Evolutionary conservation across 176 grass and related monocot genomes (phyloP).

Genomic region (Phoenix roebelenii): DNA sequence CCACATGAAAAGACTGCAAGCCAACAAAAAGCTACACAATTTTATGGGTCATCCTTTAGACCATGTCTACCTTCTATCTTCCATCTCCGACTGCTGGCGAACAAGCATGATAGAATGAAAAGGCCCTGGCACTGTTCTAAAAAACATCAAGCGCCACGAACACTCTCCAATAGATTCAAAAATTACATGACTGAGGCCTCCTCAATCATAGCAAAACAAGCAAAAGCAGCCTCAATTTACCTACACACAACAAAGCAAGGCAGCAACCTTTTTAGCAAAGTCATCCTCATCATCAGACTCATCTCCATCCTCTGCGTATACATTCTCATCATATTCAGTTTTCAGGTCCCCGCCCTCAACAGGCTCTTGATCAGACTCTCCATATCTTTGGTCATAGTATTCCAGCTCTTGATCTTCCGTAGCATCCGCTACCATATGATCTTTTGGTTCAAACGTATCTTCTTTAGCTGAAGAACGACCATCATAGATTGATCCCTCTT

Average conservation of each 20-base stretch:
- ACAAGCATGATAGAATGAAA: constrained; percentile 30
- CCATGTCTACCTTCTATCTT: constrained; percentile 21
- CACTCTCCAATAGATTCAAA: constrained; percentile 27
- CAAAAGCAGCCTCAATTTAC: constrained; percentile 4
- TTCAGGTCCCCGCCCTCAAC: constrained; percentile 38
- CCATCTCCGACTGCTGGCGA: constrained; percentile 29
- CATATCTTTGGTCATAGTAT: constrained; percentile 43
- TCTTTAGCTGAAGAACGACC: constrained; percentile 27
- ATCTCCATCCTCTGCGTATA: constrained; percentile 42
- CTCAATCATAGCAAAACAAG: constrained; percentile 22
- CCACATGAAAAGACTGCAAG: too few species aligned
- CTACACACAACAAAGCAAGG: constrained; percentile 42
- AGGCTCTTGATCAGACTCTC: constrained; percentile 33
- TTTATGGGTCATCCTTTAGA: constrained; percentile 31
- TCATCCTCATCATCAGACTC: constrained; percentile 54
- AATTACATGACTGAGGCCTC: constrained; percentile 19
- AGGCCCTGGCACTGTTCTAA: constrained; percentile 29
- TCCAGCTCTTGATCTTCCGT: constrained; percentile 40
- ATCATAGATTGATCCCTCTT: constrained; percentile 21
- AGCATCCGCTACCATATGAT: constrained; percentile 29
- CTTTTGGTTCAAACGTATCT: constrained; percentile 33
- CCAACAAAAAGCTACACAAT: constrained; percentile 17
- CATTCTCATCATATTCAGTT: constrained; percentile 41
- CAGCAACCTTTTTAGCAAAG: constrained; percentile 75
- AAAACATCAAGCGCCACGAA: constrained; percentile 24